Base-by-base conservation (phyloP, 2,329 filamentous ascomycete species). In the Colletotrichum scovillei region DNA sequence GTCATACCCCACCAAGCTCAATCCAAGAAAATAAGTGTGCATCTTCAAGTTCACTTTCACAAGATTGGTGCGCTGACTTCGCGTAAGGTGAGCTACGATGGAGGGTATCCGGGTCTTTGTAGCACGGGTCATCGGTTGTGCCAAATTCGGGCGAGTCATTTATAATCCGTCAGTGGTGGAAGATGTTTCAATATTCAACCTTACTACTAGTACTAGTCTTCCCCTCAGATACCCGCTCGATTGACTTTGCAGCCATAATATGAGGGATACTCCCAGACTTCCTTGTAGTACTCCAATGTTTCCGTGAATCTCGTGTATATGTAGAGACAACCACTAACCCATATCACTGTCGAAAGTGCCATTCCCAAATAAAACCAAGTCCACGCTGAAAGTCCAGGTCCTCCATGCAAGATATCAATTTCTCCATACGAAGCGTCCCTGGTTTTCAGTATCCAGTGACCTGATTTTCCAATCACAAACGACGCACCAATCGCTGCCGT, bases 181-280 rank as follows among this genome's bases (percentile, higher is more conserved):
- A 59, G 14, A 22, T 42, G n/a, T 30, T 42, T 59, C n/a, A 26
- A 42, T 19, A 2, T 8, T 26, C 11, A 59, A 59, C 24, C 11
- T 22, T 38, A 14, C 2, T 24, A n/a, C 24, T n/a, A 22, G 6
- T 56, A 5, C 35, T 6, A 5, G 38, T 16, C 14, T 28, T 28
- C 53, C 30, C n/a, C 22, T 70, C 46, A 70, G 12, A 70, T 65
- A 4, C 55, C 38, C 1, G 24, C 24, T 24, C 67, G 59, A 11
- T 66, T 66, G 11, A 35, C 53, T 30, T 70, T 66, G 6, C 55
- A 60, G 42, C 42, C 53, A 22, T 60, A 70, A 14, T 65, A 70
- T 2, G 67, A 66, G 5, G 67, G 62, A 46, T 66, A 70, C 22
- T 70, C 62, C 62, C 67, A 70, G 3, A 66, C 62, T n/a, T 70